These are phyloP conservation scores for Ceratobasidium sp. DNA, from an alignment of 1,284 basidiomycete species.

Conservation along the genomic window DNA sequence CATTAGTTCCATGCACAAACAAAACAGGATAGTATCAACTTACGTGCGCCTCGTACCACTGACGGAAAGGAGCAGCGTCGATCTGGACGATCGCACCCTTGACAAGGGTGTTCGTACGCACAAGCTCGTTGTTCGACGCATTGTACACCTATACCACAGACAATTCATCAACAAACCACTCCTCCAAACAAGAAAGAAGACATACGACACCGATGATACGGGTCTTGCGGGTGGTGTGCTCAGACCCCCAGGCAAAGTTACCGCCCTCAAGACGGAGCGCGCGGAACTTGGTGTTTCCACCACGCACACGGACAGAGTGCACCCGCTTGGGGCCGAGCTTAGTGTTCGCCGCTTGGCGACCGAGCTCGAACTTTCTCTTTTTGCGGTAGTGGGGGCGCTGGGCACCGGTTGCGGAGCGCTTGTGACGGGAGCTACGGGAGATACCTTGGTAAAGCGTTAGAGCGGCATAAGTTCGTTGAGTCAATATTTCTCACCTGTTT, in stretches of 20 bases:
- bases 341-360: slow-evolving; percentile 94
- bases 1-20: slow-evolving; percentile 4
- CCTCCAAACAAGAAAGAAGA: slow-evolving; percentile 50
- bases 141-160: slow-evolving; percentile 86
- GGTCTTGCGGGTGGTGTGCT: slow-evolving; percentile 91
- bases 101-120: slow-evolving; percentile 97
- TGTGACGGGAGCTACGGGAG: slow-evolving; percentile 93
- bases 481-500: slow-evolving; percentile 19
- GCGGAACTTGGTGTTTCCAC: slow-evolving; percentile 92
- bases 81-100: slow-evolving; percentile 94
- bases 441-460: slow-evolving; percentile 72
- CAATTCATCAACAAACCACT: slow-evolving; percentile 21
- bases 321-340: slow-evolving; percentile 94
- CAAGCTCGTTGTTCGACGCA: slow-evolving; percentile 97
- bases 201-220: slow-evolving; percentile 93
- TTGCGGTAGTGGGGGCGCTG: slow-evolving; percentile 96
- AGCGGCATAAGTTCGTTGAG: not conserved
- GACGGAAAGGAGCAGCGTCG: slow-evolving; percentile 96
- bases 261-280: slow-evolving; percentile 93
- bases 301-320: slow-evolving; percentile 91
- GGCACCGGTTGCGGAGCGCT: slow-evolving; percentile 91
- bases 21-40: slow-evolving; percentile 53
- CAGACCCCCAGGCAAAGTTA: slow-evolving; percentile 97
- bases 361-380: slow-evolving; percentile 99
- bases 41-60: slow-evolving; percentile 98